Conservation (phyloP, 768 basidiomycete species). For the Strobilomyces dryophilus region DNA sequence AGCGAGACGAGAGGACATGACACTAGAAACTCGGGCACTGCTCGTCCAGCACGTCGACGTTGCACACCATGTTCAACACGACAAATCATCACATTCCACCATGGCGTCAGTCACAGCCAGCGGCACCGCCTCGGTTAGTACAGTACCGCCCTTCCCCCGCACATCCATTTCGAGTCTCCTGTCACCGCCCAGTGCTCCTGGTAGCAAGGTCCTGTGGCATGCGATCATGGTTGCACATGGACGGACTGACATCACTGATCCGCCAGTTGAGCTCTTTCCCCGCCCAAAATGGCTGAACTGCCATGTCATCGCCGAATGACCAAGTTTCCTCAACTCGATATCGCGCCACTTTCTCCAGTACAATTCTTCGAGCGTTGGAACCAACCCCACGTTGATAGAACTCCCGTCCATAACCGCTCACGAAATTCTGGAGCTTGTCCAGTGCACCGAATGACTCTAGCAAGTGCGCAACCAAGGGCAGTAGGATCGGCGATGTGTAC, state of each 20-base stretch:
- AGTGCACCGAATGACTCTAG: slow-evolving; percentile 86
- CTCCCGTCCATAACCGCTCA: slow-evolving; percentile 67
- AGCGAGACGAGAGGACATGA: slow-evolving; percentile 1
- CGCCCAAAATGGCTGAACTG: slow-evolving; percentile 82
- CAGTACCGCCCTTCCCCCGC: slow-evolving; percentile 10
- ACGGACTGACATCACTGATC: slow-evolving; percentile 30
- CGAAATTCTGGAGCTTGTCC: slow-evolving; percentile 77
- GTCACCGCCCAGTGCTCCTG: neutral
- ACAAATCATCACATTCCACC: neutral
- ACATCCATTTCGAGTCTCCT: neutral
- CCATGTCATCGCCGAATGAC: slow-evolving; percentile 36
- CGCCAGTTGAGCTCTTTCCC: slow-evolving; percentile 80
- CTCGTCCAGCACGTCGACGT: neutral
- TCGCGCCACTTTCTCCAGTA: slow-evolving; percentile 38
- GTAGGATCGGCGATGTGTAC: slow-evolving; percentile 89
- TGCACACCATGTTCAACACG: neutral
- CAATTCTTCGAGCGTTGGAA: slow-evolving; percentile 35
- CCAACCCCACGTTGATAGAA: slow-evolving; percentile 59
- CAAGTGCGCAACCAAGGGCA: slow-evolving; percentile 86
- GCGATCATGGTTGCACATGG: neutral
- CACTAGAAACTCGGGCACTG: slow-evolving; percentile 2
- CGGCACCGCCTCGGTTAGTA: slow-evolving; percentile 17
- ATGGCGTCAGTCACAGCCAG: slow-evolving; percentile 18
- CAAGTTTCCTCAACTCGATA: slow-evolving; percentile 48
- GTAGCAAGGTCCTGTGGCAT: slow-evolving; percentile 2